These are phyloP conservation scores for Conoideocrella luteorostrata DNA, from an alignment of 2,329 filamentous ascomycete genomes.

Conservation along the genomic window DNA sequence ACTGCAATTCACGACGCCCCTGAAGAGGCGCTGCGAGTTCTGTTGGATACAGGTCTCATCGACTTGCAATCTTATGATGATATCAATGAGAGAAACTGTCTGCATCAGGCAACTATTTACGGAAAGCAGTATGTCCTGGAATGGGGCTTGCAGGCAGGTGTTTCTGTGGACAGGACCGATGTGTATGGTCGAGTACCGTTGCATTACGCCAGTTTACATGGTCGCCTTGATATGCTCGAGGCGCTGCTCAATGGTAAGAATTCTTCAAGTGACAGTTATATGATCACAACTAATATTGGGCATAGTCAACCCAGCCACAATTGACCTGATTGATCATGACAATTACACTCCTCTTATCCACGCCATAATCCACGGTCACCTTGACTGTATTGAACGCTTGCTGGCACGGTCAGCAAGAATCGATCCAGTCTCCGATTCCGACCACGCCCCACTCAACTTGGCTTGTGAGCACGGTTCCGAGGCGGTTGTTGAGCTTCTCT, in stretches of 20 bases:
- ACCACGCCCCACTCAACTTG: slow-evolving; percentile 90
- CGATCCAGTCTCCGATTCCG: slow-evolving; percentile 76
- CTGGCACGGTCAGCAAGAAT: slow-evolving; percentile 75
- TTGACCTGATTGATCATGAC: slow-evolving; percentile 88
- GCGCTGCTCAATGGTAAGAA: slow-evolving; percentile 58
- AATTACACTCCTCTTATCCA: slow-evolving; percentile 96
- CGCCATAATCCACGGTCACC: slow-evolving; percentile 81
- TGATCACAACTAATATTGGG: neutral
- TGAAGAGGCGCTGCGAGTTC: slow-evolving; percentile 63
- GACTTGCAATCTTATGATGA: slow-evolving; percentile 93
- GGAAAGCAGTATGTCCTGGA: slow-evolving; percentile 73
- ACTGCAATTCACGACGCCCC: slow-evolving; percentile 83
- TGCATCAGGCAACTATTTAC: slow-evolving; percentile 95
- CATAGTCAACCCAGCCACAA: slow-evolving; percentile 63
- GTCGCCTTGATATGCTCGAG: slow-evolving; percentile 75
- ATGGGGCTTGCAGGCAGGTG: slow-evolving; percentile 66
- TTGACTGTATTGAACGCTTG: slow-evolving; percentile 72
- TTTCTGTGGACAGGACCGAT: slow-evolving; percentile 75
- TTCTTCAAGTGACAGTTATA: no score
- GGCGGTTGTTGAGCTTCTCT: slow-evolving; percentile 74
- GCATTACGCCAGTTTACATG: slow-evolving; percentile 96
- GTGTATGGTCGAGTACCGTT: slow-evolving; percentile 91
- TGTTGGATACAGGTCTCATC: slow-evolving; percentile 76
- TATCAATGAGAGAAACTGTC: slow-evolving; percentile 93
- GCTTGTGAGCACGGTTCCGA: slow-evolving; percentile 90